These are phyloP conservation scores for Desmodesmus armatus DNA, from an alignment of 139 green algal genomes.

Conservation along the genomic window DNA sequence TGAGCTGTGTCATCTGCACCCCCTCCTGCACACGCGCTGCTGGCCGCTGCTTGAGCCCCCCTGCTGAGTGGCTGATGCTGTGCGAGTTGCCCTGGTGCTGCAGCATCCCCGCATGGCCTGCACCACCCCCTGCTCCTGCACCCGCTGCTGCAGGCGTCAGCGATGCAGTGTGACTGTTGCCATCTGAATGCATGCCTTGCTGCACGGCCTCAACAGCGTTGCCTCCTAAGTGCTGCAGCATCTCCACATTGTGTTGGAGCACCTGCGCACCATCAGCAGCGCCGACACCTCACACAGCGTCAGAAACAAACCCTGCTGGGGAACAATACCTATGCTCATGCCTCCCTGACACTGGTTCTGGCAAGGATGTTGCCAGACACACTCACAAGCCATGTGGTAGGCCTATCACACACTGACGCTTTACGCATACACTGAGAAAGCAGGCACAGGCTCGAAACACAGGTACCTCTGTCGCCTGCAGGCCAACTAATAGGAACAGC, in stretches of 20 bases:
- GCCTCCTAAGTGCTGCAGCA: background rate
- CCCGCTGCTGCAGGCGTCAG: background rate
- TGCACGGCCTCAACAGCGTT: background rate
- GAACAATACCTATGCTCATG: background rate
- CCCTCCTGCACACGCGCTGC: background rate
- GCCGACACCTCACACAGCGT: background rate
- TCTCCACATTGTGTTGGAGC: constrained; percentile 12
- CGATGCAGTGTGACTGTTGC: background rate
- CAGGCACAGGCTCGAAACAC: no score
- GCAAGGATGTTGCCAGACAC: background rate
- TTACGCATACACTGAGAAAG: background rate
- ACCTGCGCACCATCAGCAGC: constrained; percentile 22
- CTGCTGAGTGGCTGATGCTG: constrained; percentile 31
- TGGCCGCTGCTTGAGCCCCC: constrained; percentile 19
- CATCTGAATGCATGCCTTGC: background rate
- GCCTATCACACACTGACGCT: background rate
- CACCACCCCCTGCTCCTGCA: background rate
- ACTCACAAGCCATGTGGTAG: background rate
- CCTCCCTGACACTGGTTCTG: background rate
- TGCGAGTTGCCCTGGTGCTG: background rate
- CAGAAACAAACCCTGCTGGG: background rate
- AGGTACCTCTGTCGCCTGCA: no score
- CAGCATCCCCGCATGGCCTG: background rate
- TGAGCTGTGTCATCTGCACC: constrained; percentile 28
- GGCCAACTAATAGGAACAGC: no score